Evolutionary conservation across 1,284 basidiomycete genomes (phyloP).

Genomic region (Phylloboletellus chloephorus): DNA sequence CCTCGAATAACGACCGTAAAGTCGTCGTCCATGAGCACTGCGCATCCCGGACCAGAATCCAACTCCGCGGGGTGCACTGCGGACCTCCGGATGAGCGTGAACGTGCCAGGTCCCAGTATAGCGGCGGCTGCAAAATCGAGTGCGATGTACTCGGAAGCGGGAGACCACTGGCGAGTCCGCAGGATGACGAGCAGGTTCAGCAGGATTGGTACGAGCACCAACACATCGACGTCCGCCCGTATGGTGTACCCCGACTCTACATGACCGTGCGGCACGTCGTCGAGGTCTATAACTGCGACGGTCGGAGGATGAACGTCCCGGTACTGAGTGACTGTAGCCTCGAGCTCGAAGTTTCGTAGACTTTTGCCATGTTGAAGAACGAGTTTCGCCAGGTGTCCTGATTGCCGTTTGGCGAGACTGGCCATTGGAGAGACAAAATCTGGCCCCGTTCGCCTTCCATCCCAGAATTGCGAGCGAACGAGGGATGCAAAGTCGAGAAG

Average conservation of each 20-base stretch:
- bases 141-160: slow-evolving; percentile 4
- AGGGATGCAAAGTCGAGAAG: slow-evolving; percentile 15
- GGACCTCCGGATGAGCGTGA: slow-evolving; percentile 15
- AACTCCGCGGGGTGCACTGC: slow-evolving; percentile 6
- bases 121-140: slow-evolving; percentile 10
- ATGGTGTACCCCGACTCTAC: slow-evolving; percentile 13
- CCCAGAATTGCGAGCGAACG: slow-evolving; percentile 16
- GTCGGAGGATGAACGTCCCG: neutral
- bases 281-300: slow-evolving; percentile 16
- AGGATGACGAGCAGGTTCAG: slow-evolving; percentile 11
- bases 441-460: slow-evolving; percentile 20
- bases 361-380: slow-evolving; percentile 13
- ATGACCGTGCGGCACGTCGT: slow-evolving; percentile 1
- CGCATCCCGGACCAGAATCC: slow-evolving; percentile 12
- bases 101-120: slow-evolving; percentile 14
- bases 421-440: slow-evolving; percentile 20
- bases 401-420: slow-evolving; percentile 19
- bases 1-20: slow-evolving; percentile 16
- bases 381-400: slow-evolving; percentile 17
- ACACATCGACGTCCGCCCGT: slow-evolving; percentile 12
- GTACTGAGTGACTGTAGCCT: neutral
- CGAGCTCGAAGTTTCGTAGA: slow-evolving; percentile 4
- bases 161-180: slow-evolving; percentile 7
- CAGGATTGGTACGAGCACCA: slow-evolving; percentile 16
- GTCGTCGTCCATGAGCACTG: slow-evolving; percentile 20